Base-by-base conservation (phyloP, 441 rosid genomes). In the Pelargonium myrrhifolium region DNA sequence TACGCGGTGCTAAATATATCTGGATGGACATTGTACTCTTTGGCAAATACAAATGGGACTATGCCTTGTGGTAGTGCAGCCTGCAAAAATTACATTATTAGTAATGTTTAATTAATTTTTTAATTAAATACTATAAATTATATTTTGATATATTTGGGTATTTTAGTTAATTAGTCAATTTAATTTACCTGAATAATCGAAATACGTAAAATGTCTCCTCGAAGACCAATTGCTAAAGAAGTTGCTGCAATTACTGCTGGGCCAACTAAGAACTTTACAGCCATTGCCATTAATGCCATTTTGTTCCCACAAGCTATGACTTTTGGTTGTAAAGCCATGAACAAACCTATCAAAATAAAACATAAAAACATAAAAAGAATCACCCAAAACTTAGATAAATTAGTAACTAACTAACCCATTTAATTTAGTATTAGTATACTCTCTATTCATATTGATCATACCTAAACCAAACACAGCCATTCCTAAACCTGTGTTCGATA, bases 321-420 rank as follows among this genome's bases (percentile, higher is more conserved):
- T 56, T 67, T 79, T 63, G 82, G 79, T 45, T 75, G 82, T 67
- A 75, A 51, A 7, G 82, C 82, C 82, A 79, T 79, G 75, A 75
- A 79, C 66, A 79, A 40, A 21, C 79, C 79, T 78, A n/a, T n/a
- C n/a, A n/a, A n/a, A n/a, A 6, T 22, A 66, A 49, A 24, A 17
- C 49, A 43, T 43, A n/a, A n/a, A n/a, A n/a, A n/a, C 26, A 24
- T 45, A 45, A 26, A 66, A 47, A 21, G 28, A 17, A n/a, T 28
- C 24, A 66, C 60, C 22, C 8, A 66, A 66, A 56, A n/a, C n/a
- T n/a, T n/a, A n/a, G n/a, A n/a, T n/a, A n/a, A n/a, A n/a, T n/a
- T n/a, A n/a, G n/a, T n/a, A n/a, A n/a, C n/a, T n/a, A n/a, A n/a
- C n/a, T n/a, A n/a, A n/a, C n/a, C n/a, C n/a, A n/a, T n/a, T n/a